Conservation (phyloP, 208 protist genomes). For the Crithidia fasciculata region DNA sequence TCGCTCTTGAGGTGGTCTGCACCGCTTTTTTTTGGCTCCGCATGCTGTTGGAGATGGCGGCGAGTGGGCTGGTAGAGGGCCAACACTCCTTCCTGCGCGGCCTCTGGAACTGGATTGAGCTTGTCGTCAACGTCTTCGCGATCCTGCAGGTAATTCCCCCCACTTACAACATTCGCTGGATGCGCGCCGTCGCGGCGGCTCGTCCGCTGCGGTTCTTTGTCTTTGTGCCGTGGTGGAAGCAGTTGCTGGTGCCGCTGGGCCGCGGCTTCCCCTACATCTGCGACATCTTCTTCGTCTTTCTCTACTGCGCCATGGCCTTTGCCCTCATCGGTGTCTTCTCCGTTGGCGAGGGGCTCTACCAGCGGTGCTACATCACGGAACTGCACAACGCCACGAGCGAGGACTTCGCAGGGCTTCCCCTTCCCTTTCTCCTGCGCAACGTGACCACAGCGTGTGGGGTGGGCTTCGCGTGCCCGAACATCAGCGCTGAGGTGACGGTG, state of each 20-base stretch:
- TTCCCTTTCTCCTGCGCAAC: constrained; percentile 28
- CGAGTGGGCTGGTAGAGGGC: constrained; percentile 39
- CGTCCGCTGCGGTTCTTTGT: constrained; percentile 57
- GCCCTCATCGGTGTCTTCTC: constrained; percentile 41
- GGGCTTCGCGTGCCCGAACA: constrained; percentile 12
- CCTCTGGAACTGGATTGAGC: constrained; percentile 58
- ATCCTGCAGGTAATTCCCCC: constrained; percentile 52
- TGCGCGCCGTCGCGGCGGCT: constrained; percentile 49
- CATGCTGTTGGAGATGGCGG: constrained; percentile 53
- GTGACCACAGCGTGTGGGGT: constrained; percentile 16
- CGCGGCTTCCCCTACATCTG: constrained; percentile 32
- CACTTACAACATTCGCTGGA: constrained; percentile 48
- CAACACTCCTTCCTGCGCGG: constrained; percentile 41
- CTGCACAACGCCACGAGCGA: background rate
- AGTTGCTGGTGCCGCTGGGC: constrained; percentile 32
- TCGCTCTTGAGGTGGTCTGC: constrained; percentile 36
- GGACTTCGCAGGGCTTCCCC: constrained; percentile 4
- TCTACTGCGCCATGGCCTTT: constrained; percentile 37
- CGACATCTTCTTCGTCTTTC: constrained; percentile 40
- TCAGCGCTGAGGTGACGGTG: constrained; percentile 20
- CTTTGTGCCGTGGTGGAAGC: constrained; percentile 20
- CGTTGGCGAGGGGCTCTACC: constrained; percentile 26
- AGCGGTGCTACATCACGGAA: constrained; percentile 45
- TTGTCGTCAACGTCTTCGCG: constrained; percentile 48
- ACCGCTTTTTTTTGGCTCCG: constrained; percentile 59